Evolutionary conservation across 2,329 filamentous ascomycete genomes (phyloP).

Genomic region (Periglandula ipomoeae): DNA sequence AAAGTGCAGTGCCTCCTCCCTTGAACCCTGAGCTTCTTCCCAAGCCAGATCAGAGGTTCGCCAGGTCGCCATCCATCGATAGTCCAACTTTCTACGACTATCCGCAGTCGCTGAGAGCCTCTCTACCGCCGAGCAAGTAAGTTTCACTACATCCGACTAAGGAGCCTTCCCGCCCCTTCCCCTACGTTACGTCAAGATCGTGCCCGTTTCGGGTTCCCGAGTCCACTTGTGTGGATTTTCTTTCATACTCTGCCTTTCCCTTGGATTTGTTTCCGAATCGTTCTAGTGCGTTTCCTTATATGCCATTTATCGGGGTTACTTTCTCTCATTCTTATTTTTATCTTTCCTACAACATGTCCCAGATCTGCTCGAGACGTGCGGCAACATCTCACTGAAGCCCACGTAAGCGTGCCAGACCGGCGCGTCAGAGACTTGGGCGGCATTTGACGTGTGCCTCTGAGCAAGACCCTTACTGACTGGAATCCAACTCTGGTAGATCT

Average conservation of each 20-base stretch:
- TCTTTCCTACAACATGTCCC: neutral
- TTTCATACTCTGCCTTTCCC: neutral
- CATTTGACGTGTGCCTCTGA: neutral
- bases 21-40: conserved; percentile 28
- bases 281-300: neutral
- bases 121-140: conserved; percentile 17
- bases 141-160: conserved; percentile 9
- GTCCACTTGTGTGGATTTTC: too few relatives aligned
- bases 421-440: neutral
- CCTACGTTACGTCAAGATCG: neutral
- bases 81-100: conserved; percentile 56
- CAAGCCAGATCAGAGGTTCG: conserved; percentile 43
- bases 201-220: neutral
- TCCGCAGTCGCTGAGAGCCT: conserved; percentile 21
- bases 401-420: neutral
- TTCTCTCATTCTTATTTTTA: neutral
- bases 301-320: neutral
- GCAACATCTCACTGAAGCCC: neutral
- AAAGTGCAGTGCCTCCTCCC: conserved; percentile 10
- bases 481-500: conserved; percentile 16
- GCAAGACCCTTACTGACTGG: conserved; percentile 16
- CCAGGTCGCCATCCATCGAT: conserved; percentile 46
- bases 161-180: neutral
- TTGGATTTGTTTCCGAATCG: neutral
- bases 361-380: neutral